Evolutionary conservation across 345 rosid genomes (phyloP).

Genomic region (Acer negundo): DNA sequence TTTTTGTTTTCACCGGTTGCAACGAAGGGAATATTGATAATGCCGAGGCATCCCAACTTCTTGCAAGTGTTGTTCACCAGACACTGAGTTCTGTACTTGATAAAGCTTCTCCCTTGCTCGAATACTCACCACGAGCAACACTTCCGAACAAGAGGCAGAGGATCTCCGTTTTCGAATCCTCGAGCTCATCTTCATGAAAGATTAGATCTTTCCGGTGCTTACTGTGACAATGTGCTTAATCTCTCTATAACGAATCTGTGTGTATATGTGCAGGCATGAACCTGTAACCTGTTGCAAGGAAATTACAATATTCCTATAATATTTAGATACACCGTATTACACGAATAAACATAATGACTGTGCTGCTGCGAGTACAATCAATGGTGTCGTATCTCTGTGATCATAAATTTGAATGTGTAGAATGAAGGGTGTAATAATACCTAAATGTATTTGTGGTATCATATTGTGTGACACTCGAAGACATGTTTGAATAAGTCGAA

Average conservation of each 20-base stretch:
- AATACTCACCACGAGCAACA: conserved; percentile 41
- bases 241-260: background rate
- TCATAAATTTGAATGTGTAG: too few species aligned
- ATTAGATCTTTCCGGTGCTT: background rate
- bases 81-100: conserved; percentile 46
- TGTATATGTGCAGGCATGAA: background rate
- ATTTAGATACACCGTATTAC: too few species aligned
- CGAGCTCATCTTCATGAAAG: conserved; percentile 44
- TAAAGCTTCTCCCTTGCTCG: conserved; percentile 38
- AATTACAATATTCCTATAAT: too few species aligned
- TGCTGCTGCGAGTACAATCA: too few species aligned
- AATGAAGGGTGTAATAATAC: too few species aligned
- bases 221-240: conserved; percentile 4
- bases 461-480: too few species aligned
- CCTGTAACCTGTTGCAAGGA: background rate
- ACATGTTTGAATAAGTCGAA: background rate
- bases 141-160: conserved; percentile 48
- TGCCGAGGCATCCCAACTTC: conserved; percentile 20
- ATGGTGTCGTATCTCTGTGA: too few species aligned
- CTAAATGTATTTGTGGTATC: too few species aligned
- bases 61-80: conserved; percentile 31
- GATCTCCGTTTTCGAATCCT: conserved; percentile 44
- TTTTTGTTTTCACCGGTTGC: conserved; percentile 40
- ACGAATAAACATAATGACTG: too few species aligned
- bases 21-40: conserved; percentile 16